Base-by-base conservation (phyloP, 1,284 basidiomycete genomes). In the Ustilago shanxiensis region DNA sequence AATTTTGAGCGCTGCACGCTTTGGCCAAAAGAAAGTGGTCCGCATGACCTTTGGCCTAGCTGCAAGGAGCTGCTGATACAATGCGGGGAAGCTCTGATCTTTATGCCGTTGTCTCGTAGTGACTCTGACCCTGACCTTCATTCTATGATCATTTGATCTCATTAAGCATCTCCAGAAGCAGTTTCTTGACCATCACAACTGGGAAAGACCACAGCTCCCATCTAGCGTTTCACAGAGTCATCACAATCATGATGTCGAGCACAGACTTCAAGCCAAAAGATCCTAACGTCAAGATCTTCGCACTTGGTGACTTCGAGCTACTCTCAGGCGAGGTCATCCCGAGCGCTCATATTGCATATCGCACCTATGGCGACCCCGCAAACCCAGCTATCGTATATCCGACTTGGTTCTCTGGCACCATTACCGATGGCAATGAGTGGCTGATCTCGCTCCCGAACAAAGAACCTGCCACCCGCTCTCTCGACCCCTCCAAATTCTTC, bases 381-480 rank as follows among this genome's bases (percentile, higher is more conserved):
- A 69, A 65, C 3, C 80, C 77, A 1, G 66, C 67, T 10, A 75
- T 82, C 37, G 66, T 82, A 55, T 82, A 82, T 22, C 80, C 80
- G 0, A 82, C 80, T 4, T 82, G 77, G 80, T 81, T 66, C 57
- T 65, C 58, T 33, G 76, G 78, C 39, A 79, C 69, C 39, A 79
- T 80, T 44, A 79, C 78, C 51, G 64, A 61, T 5, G 75, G 74
- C 47, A 77, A 73, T 28, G 70, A 80, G 44, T 81, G 79, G 75
- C 66, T 80, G 8, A 72, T 80, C 14, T 41, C 66, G 11, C 59
- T 69, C 0, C 61, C 67, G 1, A 61, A 47, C 20, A 31, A 60
- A 10, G 14, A 56, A 33, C 65, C 74, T 5, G 13, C 44, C 13
- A 66, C 53, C 2, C 68, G 54, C 28, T 53, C 75, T 11, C 62